Conservation (phyloP, 1,284 basidiomycete genomes). For the Ceratobasidium sp. region DNA sequence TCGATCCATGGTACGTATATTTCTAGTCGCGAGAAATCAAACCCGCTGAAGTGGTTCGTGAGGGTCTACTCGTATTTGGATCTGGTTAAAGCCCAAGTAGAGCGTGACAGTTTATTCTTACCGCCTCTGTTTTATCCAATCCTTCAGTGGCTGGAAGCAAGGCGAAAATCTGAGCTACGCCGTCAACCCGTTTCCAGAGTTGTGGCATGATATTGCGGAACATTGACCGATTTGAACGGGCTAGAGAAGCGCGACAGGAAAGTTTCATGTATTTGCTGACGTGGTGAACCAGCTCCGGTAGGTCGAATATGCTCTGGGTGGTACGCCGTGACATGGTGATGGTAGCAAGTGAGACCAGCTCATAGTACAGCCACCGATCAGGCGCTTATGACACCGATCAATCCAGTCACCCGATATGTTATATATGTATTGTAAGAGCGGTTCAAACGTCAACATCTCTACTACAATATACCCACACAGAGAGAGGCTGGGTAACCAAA, state of each 20-base stretch:
- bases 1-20: background rate
- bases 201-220: background rate
- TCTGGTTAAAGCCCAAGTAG: background rate
- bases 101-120: background rate
- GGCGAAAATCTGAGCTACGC: background rate
- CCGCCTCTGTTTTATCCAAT: background rate
- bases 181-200: background rate
- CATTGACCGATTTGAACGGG: background rate
- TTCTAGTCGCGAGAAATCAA: background rate
- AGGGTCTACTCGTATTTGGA: background rate
- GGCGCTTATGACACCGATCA: too few relatives aligned
- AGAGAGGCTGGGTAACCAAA: too few relatives aligned
- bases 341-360: background rate
- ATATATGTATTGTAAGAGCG: too few relatives aligned
- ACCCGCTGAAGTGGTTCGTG: background rate
- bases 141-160: background rate
- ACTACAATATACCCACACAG: too few relatives aligned
- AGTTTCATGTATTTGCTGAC: background rate
- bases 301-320: background rate
- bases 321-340: background rate
- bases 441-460: too few relatives aligned
- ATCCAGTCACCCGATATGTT: too few relatives aligned
- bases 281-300: background rate
- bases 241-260: background rate
- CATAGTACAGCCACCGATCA: background rate